Base-by-base conservation (phyloP, 306 rosid genomes). In the Quercus gilva region DNA sequence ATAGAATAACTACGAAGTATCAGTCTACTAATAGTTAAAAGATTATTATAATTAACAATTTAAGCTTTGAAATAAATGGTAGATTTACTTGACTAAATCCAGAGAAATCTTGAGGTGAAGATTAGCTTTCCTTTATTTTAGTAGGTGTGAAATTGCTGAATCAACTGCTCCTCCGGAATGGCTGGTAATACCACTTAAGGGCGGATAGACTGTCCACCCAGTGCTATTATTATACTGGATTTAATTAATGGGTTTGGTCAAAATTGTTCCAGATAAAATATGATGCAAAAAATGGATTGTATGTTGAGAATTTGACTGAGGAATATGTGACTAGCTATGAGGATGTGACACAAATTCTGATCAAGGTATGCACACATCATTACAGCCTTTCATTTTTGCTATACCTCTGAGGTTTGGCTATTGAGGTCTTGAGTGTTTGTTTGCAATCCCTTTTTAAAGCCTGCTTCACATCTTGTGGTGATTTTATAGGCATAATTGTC, bases 271-370 rank as follows among this genome's bases (percentile, higher is more conserved):
- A 96, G 99, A 86, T 89, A 82, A 96, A 82, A 85, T 94, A 91
- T 76, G 97, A 90, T 78, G 81, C 91, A 21, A 93, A 87, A 76
- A 89, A 85, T 90, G 90, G 89, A 11, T 45, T 86, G 82, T 89
- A 84, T 68, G 84, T 93, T 55, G 98, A 93, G 81, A 93, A 91
- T 68, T 87, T 96, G 82, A 96, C 97, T 0, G 99, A 95, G 90
- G 98, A 93, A 84, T 93, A 87, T 45, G 98, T 96, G 79, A 89
- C 92, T 64, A 87, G 93, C 90, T 91, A 91, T 56, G 99, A 96
- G 80, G 98, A 96, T 65, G 96, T 96, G 80, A 87, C 87, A 60
- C 98, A 90, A 81, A 90, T 96, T 83, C 82, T 96, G 76, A 88
- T 96, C 23, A 96, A 96, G 99, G 99, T 93, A 63, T 63, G 79